Conservation (phyloP, 495 filamentous ascomycete species). For the Lindgomyces ingoldianus region DNA sequence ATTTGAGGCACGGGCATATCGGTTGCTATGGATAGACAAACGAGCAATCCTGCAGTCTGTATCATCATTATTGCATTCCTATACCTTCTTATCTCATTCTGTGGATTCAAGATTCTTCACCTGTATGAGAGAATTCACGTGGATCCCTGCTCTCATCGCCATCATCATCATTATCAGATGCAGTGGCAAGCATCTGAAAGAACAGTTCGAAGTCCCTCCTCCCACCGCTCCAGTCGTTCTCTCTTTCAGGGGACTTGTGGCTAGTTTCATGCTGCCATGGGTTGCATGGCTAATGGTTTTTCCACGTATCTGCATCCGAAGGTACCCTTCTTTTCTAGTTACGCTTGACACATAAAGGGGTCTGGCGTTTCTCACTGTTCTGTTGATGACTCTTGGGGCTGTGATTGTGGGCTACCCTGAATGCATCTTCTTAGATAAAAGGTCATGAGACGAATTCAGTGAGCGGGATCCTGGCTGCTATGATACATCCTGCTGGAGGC, state of each 20-base stretch:
- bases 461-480: conserved; percentile 57
- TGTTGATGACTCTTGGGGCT: conserved; percentile 57
- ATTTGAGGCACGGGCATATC: conserved; percentile 52
- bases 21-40: conserved; percentile 44
- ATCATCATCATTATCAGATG: conserved; percentile 54
- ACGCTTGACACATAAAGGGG: conserved; percentile 53
- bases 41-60: conserved; percentile 43
- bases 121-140: conserved; percentile 63
- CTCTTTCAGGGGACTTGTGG: conserved; percentile 49
- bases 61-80: conserved; percentile 52
- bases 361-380: conserved; percentile 50
- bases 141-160: conserved; percentile 59
- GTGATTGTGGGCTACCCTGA: conserved; percentile 53
- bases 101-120: conserved; percentile 60
- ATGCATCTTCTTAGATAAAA: conserved; percentile 44
- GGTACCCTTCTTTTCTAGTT: conserved; percentile 49
- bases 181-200: conserved; percentile 49
- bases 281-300: conserved; percentile 46
- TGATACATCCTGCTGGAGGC: conserved; percentile 53
- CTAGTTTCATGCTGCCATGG: conserved; percentile 26
- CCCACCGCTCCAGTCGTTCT: conserved; percentile 51
- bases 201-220: conserved; percentile 29
- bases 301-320: conserved; percentile 53
- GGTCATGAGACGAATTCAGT: conserved; percentile 52
- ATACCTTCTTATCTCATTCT: conserved; percentile 58